Conservation (phyloP, 139 green algal species). For the Eudorina sp. region DNA sequence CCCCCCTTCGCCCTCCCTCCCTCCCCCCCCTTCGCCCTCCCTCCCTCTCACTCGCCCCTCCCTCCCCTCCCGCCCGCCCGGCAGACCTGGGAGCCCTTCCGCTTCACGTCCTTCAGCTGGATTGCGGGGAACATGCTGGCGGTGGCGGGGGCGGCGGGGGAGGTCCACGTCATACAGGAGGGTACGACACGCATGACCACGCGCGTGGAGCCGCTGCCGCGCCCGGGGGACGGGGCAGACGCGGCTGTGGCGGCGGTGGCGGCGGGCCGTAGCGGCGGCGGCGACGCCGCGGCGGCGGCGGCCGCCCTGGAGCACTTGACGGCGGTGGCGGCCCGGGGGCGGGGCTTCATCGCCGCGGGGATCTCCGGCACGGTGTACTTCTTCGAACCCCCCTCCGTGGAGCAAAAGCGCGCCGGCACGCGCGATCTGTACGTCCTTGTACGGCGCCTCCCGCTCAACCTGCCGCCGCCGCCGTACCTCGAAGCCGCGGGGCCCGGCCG, state of each 20-base stretch:
- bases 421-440: constrained; percentile 47
- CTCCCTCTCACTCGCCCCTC: background rate
- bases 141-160: constrained; percentile 26
- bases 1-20: background rate
- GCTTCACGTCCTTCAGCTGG: constrained; percentile 42
- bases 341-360: constrained; percentile 54
- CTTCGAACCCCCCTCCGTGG: constrained; percentile 48
- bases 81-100: constrained; percentile 6
- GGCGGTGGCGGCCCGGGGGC: background rate
- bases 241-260: background rate
- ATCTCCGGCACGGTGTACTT: constrained; percentile 51
- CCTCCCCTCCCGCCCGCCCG: background rate
- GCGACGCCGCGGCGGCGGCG: background rate
- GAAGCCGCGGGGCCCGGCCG: too few species aligned
- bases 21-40: background rate
- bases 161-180: constrained; percentile 45
- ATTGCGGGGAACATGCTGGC: constrained; percentile 59
- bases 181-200: background rate
- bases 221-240: too few species aligned
- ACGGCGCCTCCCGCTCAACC: background rate
- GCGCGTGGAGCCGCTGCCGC: constrained; percentile 1
- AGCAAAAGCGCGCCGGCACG: constrained; percentile 44
- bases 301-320: background rate
- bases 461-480: constrained; percentile 1
- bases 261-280: background rate